Evolutionary conservation across 768 basidiomycete species (phyloP).

Genomic region (Collybiopsis confluens): DNA sequence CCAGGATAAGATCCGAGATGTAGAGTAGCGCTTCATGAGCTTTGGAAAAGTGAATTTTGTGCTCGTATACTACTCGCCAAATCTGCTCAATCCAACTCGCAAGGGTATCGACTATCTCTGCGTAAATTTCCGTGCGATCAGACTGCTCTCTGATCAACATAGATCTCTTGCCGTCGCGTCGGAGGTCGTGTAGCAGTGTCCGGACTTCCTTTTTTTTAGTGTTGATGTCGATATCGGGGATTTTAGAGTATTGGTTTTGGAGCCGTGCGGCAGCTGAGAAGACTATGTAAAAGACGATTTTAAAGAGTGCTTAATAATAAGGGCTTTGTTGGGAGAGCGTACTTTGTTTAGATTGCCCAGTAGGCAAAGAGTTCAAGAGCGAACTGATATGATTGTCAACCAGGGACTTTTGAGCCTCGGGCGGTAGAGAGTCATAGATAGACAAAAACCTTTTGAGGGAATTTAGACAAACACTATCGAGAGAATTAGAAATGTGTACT

Average conservation of each 20-base stretch:
- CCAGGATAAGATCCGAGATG: conserved; percentile 36
- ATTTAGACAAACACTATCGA: neutral
- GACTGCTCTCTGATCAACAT: conserved; percentile 52
- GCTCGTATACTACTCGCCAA: conserved; percentile 60
- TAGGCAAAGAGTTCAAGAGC: conserved; percentile 41
- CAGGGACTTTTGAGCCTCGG: conserved; percentile 44
- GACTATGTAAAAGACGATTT: conserved; percentile 19
- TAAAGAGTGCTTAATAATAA: too few relatives aligned
- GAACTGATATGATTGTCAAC: conserved; percentile 47
- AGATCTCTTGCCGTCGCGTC: conserved; percentile 48
- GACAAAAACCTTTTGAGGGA: conserved; percentile 41
- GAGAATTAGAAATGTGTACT: too few relatives aligned
- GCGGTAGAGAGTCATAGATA: conserved; percentile 48
- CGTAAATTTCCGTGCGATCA: conserved; percentile 48
- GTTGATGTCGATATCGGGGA: conserved; percentile 49
- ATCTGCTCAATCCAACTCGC: conserved; percentile 59
- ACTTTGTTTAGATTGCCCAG: conserved; percentile 34
- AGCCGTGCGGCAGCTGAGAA: conserved; percentile 35
- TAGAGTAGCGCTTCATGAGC: conserved; percentile 59
- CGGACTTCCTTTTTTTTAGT: conserved; percentile 54
- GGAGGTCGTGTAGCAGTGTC: conserved; percentile 46
- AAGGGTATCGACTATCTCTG: conserved; percentile 52
- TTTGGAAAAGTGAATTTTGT: conserved; percentile 41
- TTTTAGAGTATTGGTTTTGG: conserved; percentile 30
- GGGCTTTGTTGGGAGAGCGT: neutral